These are phyloP conservation scores for Saccharomycopsis sp. DNA, from an alignment of 805 yeast species.

Conservation along the genomic window DNA sequence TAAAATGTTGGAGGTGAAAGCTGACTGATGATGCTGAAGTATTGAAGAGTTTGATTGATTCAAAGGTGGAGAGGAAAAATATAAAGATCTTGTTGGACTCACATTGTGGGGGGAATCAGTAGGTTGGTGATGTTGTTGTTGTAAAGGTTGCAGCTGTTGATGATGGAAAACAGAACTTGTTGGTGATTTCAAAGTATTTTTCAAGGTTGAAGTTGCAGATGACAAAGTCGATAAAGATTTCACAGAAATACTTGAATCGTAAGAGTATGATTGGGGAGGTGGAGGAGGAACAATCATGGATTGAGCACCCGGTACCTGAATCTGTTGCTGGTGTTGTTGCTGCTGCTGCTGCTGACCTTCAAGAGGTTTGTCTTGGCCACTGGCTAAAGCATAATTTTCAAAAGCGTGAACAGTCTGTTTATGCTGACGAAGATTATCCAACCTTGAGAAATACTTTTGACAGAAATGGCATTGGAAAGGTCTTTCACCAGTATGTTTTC, in stretches of 20 bases:
- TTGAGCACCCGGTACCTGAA: too few relatives aligned
- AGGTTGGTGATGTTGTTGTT: neutral
- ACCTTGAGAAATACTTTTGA: constrained; percentile 65
- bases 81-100: constrained; percentile 6
- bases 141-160: too few relatives aligned
- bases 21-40: neutral
- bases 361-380: neutral
- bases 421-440: constrained; percentile 87
- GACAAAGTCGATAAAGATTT: too few relatives aligned
- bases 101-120: neutral
- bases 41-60: neutral
- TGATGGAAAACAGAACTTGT: too few relatives aligned
- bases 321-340: constrained; percentile 5
- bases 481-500: constrained; percentile 91
- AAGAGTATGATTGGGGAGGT: too few relatives aligned
- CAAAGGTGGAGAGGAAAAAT: constrained; percentile 2
- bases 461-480: constrained; percentile 86
- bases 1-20: constrained; percentile 3
- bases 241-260: too few relatives aligned
- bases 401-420: constrained; percentile 80
- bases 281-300: too few relatives aligned
- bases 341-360: neutral
- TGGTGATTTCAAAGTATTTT: too few relatives aligned
- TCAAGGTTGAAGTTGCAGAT: too few relatives aligned
- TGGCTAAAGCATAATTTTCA: constrained; percentile 11